phyloP scores from a whole-genome alignment of 2,329 filamentous ascomycete genomes.

The Aureobasidium sp. region DNA sequence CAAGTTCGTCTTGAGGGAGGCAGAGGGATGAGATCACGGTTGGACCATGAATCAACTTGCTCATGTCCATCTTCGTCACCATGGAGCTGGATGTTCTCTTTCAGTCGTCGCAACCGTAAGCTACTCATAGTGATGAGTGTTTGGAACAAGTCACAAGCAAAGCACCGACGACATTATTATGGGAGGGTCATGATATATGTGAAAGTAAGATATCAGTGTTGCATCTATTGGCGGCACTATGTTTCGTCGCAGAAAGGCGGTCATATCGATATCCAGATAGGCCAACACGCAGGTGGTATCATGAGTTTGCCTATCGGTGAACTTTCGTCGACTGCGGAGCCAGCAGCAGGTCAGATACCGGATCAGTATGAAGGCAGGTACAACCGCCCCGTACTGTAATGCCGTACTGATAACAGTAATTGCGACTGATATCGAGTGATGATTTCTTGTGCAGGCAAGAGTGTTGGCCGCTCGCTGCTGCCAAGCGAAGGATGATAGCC shows the following conservation, averaged over 20 bases:
- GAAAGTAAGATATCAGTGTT: neutral
- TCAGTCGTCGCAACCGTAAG: neutral
- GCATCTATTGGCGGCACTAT: no score
- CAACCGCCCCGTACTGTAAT: neutral
- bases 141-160: no score
- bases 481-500: neutral
- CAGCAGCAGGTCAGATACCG: neutral
- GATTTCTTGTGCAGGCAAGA: neutral
- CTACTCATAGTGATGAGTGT: neutral
- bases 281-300: neutral
- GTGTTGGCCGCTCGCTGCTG: neutral
- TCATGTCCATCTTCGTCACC: neutral
- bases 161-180: neutral
- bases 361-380: neutral
- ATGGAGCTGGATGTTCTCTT: neutral
- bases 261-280: neutral
- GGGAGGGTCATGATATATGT: neutral
- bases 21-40: neutral
- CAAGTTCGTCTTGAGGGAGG: neutral
- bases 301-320: neutral
- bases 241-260: no score
- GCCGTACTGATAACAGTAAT: neutral
- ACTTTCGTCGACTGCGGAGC: neutral
- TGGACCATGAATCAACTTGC: neutral
- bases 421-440: neutral